These are phyloP conservation scores for Phytophthora sp. DNA, from an alignment of 352 stramenopile genomes.

Conservation along the genomic window DNA sequence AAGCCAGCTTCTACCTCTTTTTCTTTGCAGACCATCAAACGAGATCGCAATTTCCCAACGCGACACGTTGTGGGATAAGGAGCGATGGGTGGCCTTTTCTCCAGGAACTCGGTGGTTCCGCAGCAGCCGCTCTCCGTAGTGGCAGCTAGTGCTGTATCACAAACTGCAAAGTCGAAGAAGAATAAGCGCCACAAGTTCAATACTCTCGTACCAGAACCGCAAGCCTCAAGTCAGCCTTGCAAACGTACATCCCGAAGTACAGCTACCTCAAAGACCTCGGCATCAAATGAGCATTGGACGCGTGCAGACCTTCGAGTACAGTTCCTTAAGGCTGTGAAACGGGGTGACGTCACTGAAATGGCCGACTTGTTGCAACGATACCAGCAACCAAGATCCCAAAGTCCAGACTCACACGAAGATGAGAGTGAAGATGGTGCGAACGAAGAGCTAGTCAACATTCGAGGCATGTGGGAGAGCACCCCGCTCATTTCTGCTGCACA, in stretches of 20 bases:
- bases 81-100: constrained; percentile 52
- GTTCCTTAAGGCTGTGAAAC: constrained; percentile 75
- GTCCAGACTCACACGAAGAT: constrained; percentile 12
- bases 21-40: background rate
- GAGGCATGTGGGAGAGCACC: constrained; percentile 87
- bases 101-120: constrained; percentile 53
- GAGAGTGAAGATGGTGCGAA: constrained; percentile 20
- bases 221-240: background rate
- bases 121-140: constrained; percentile 39
- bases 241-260: background rate
- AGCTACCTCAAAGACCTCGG: background rate
- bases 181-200: constrained; percentile 49
- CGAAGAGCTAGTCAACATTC: constrained; percentile 58
- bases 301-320: constrained; percentile 61
- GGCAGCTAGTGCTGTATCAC: constrained; percentile 10
- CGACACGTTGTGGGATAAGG: no score
- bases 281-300: constrained; percentile 14
- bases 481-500: constrained; percentile 79
- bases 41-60: background rate
- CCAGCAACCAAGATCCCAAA: constrained; percentile 11
- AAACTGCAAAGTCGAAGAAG: constrained; percentile 21
- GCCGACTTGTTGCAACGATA: constrained; percentile 28
- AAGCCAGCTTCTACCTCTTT: no score
- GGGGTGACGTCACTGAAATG: constrained; percentile 51
- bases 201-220: constrained; percentile 46